Evolutionary conservation across 768 basidiomycete genomes (phyloP), one percentile per base, ranked within the genome.

Genomic region (Tubosaeta brunneosetosa): DNA sequence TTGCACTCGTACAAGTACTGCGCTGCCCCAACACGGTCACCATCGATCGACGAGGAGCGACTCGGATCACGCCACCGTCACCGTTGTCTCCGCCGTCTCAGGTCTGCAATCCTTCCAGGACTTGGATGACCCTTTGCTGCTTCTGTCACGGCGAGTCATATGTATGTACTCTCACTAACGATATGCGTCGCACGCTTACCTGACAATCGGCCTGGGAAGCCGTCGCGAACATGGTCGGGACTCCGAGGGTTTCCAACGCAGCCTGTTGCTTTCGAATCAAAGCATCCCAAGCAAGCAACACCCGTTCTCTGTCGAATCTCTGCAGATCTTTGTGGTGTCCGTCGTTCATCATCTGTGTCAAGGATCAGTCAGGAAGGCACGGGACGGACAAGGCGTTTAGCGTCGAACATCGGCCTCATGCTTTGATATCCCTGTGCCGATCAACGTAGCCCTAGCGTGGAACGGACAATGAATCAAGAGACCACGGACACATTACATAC

Each of bases 151-250:
- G 19, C 9, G 51, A 40, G 46, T 43, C 49, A 17, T 2, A 22
- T 41, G 22, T 2, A 22, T 41, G 32, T 27, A n/a, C 22, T 52
- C 46, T 40, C 33, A 52, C 43, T 14, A 19, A 44, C 16, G 14
- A 4, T 16, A 16, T 40, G 37, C 26, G 40, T 53, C 25, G 33
- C 47, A 44, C 36, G 59, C 76, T 53, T 64, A 87, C 88, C 76
- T 88, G 77, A 71, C 78, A 69, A 56, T 83, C 79, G 4, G 71
- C 61, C 36, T 62, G 60, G 41, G 75, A 74, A 41, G 61, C 67
- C 3, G 85, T 83, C 12, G 73, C 67, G 62, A 79, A 87, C 85
- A 93, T 91, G 3, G 81, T 75, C 14, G 91, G 91, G 13, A 92
- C 79, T 37, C 76, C 73, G 42, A 85, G 70, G 29, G 74, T 65